These are phyloP conservation scores for Chlorella sorokiniana DNA, from an alignment of 139 green algal genomes.

Conservation along the genomic window DNA sequence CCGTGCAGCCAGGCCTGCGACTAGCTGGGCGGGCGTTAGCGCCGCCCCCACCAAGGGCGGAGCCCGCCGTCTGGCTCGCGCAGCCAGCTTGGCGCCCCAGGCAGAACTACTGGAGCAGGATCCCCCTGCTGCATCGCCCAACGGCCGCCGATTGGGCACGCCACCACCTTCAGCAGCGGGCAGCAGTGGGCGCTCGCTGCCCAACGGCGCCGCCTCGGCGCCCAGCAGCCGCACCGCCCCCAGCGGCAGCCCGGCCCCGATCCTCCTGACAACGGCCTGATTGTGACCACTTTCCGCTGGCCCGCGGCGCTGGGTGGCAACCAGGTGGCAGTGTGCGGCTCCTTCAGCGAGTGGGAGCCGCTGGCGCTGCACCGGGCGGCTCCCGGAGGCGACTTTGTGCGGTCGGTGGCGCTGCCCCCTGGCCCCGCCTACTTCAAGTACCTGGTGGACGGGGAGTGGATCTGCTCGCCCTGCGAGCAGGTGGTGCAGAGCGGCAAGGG, in stretches of 20 bases:
- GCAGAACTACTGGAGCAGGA: slow-evolving; percentile 14
- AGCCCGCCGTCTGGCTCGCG: neutral
- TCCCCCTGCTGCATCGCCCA: neutral
- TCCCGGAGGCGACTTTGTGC: slow-evolving; percentile 47
- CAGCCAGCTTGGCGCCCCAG: neutral
- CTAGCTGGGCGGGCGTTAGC: neutral
- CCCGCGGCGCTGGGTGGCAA: slow-evolving; percentile 42
- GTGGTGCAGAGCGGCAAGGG: slow-evolving; percentile 35
- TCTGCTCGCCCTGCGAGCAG: slow-evolving; percentile 51
- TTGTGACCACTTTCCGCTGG: slow-evolving; percentile 55
- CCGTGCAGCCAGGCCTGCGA: no score
- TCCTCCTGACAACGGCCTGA: neutral
- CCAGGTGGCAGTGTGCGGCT: slow-evolving; percentile 44
- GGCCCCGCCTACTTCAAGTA: slow-evolving; percentile 60
- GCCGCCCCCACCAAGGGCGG: neutral
- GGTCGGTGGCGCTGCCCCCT: slow-evolving; percentile 33
- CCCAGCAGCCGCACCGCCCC: neutral
- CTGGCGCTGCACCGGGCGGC: slow-evolving; percentile 27
- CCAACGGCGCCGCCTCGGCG: neutral
- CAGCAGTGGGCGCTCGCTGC: neutral
- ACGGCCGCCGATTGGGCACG: neutral
- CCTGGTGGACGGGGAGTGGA: slow-evolving; percentile 63
- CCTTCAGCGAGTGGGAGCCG: slow-evolving; percentile 50
- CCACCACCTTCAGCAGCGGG: neutral
- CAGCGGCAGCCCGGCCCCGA: neutral